Conservation (phyloP, 148 eudicot genomes). For the Agrostemma githago region DNA sequence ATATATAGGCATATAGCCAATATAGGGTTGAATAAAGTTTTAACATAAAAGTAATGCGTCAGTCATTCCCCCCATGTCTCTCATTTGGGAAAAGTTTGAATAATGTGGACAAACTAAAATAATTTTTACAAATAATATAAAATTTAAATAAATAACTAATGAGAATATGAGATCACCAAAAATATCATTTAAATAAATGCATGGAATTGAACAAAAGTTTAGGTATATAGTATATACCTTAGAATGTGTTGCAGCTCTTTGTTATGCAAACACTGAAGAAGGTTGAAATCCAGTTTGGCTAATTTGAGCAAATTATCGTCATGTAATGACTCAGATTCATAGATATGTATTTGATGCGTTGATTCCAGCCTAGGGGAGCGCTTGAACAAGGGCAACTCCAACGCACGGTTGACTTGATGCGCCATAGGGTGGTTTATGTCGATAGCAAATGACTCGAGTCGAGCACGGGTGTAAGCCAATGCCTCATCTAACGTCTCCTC, state of each 20-base stretch:
- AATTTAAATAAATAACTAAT: no score
- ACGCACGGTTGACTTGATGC: slow-evolving; percentile 19
- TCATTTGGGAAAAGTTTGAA: no score
- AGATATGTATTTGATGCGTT: slow-evolving; percentile 28
- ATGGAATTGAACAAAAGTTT: no score
- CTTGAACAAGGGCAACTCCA: slow-evolving; percentile 28
- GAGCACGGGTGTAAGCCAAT: slow-evolving; percentile 1
- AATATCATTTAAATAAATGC: no score
- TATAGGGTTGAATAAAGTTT: no score
- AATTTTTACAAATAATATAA: no score
- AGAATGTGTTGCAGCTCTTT: slow-evolving; percentile 27
- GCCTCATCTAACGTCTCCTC: slow-evolving; percentile 25
- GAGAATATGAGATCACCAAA: no score
- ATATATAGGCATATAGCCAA: no score
- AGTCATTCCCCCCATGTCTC: no score
- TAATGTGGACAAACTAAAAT: no score
- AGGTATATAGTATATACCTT: slow-evolving; percentile 26
- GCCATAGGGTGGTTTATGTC: neutral
- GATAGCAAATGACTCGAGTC: slow-evolving; percentile 1
- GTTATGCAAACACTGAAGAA: slow-evolving; percentile 30
- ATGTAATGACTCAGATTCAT: slow-evolving; percentile 24
- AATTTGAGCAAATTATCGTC: slow-evolving; percentile 24
- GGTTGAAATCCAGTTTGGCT: slow-evolving; percentile 42
- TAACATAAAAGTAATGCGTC: no score
- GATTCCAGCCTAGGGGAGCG: slow-evolving; percentile 36